Evolutionary conservation across 768 basidiomycete species (phyloP), one percentile per base, ranked within the genome.

Genomic region (Tricholoma saponaceum): DNA sequence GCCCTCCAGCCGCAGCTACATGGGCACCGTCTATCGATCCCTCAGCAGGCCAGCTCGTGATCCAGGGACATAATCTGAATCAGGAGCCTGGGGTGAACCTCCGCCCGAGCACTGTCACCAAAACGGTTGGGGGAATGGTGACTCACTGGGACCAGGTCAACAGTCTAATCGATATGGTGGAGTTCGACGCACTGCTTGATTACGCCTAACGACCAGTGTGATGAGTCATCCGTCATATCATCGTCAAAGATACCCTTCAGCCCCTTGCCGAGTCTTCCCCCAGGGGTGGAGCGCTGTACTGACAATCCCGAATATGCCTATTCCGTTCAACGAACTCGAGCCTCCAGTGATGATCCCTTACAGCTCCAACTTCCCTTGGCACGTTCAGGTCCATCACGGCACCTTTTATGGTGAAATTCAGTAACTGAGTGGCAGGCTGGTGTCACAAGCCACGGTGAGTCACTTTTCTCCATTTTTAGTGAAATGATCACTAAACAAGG

Each of bases 341-440:
- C 72, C 71, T 16, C 71, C 72, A 54, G 67, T 72, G 2, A 66
- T 60, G 12, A 65, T 65, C 13, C 67, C 66, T 50, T 30, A 47
- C 41, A 22, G 22, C 35, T 46, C 43, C 12, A n/a, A 59, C 52
- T 61, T 61, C 26, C 71, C 69, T 3, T 73, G 70, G 69, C 71
- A 73, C 60, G 61, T 64, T 20, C 69, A 73, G 58, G 70, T 74
- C 32, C 72, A 74, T 47, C 68, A 70, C 28, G 73, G 74, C 51
- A 72, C 72, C 4, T 74, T 74, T 41, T 74, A 74, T 58, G 73
- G 73, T 49, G 72, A 66, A n/a, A n/a, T n/a, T n/a, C n/a, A n/a
- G n/a, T n/a, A n/a, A n/a, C n/a, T n/a, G 4, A 64, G 66, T 23
- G 72, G 67, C 2, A 62, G 64, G 6, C 52, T 37, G 7, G 66